Conservation (phyloP, 2,329 filamentous ascomycete species). For the Arthrobotrys entomopaga region DNA sequence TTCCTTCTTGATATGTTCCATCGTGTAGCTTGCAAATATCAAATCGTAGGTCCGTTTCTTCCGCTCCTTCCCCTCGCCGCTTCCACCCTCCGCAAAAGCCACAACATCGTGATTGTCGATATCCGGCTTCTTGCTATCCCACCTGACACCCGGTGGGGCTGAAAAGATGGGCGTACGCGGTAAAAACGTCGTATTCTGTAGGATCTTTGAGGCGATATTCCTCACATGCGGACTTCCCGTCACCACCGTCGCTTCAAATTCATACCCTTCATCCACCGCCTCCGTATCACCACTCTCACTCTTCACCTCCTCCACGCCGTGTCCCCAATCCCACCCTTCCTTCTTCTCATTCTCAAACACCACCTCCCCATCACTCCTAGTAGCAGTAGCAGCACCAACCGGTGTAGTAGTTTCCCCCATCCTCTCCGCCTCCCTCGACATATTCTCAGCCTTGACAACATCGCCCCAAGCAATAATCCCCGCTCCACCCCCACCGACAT, state of each 20-base stretch:
- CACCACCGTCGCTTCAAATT: slow-evolving; percentile 77
- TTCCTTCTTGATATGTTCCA: slow-evolving; percentile 42
- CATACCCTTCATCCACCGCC: slow-evolving; percentile 32
- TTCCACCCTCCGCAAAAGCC: slow-evolving; percentile 21
- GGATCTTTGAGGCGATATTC: slow-evolving; percentile 76
- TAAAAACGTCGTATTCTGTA: slow-evolving; percentile 91
- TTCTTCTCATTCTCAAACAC: slow-evolving; percentile 57
- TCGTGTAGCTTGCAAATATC: slow-evolving; percentile 76
- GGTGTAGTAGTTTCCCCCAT: slow-evolving; percentile 58
- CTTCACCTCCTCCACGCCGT: slow-evolving; percentile 44
- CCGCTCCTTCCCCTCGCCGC: slow-evolving; percentile 59
- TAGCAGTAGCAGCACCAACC: not conserved
- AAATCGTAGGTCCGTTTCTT: slow-evolving; percentile 83
- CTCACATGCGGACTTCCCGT: slow-evolving; percentile 79
- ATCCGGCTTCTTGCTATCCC: slow-evolving; percentile 20
- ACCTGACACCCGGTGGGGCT: slow-evolving; percentile 16
- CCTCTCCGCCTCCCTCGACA: slow-evolving; percentile 70
- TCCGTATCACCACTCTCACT: slow-evolving; percentile 1
- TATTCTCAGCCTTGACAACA: slow-evolving; percentile 83
- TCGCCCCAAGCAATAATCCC: slow-evolving; percentile 80
- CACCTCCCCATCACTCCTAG: not conserved
- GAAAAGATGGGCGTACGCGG: slow-evolving; percentile 77
- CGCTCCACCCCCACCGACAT: slow-evolving; percentile 78
- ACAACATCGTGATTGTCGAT: slow-evolving; percentile 15
- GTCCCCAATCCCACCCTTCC: slow-evolving; percentile 65